Evolutionary conservation across 108 stramenopile species (phyloP).

Genomic region (Epithemia pelagica): DNA sequence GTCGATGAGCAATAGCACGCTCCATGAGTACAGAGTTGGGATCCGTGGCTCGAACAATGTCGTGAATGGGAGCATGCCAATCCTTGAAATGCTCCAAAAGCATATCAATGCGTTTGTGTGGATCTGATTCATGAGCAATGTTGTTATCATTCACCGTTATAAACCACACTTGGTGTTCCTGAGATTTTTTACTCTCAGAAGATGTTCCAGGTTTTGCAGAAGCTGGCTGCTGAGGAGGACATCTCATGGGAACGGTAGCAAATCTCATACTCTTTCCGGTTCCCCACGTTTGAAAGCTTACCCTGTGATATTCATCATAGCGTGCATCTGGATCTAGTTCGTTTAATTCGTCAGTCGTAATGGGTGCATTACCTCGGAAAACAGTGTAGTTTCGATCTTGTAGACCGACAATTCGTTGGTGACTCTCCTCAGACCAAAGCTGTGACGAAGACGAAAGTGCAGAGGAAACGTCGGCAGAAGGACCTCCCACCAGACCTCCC

Average conservation of each 20-base stretch:
- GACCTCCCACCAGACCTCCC: slow-evolving; percentile 8
- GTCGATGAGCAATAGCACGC: slow-evolving; percentile 64
- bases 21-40: slow-evolving; percentile 73
- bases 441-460: slow-evolving; percentile 7
- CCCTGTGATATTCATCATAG: background rate
- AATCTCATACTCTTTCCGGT: slow-evolving; percentile 67
- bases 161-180: slow-evolving; percentile 76
- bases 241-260: slow-evolving; percentile 71
- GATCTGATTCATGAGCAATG: slow-evolving; percentile 34
- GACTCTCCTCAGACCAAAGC: slow-evolving; percentile 43
- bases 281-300: slow-evolving; percentile 85
- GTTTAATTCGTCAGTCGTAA: slow-evolving; percentile 36
- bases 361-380: slow-evolving; percentile 73
- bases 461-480: background rate
- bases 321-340: slow-evolving; percentile 15
- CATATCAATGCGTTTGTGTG: slow-evolving; percentile 37
- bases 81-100: slow-evolving; percentile 59
- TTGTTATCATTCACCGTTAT: slow-evolving; percentile 64
- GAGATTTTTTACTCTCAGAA: slow-evolving; percentile 10
- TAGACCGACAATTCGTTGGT: slow-evolving; percentile 43
- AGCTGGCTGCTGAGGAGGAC: slow-evolving; percentile 13
- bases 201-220: slow-evolving; percentile 3
- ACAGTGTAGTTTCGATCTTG: slow-evolving; percentile 78
- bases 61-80: slow-evolving; percentile 79
- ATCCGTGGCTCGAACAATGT: slow-evolving; percentile 69